Conservation (phyloP, 345 rosid genomes). For the Heritiera fomes region DNA sequence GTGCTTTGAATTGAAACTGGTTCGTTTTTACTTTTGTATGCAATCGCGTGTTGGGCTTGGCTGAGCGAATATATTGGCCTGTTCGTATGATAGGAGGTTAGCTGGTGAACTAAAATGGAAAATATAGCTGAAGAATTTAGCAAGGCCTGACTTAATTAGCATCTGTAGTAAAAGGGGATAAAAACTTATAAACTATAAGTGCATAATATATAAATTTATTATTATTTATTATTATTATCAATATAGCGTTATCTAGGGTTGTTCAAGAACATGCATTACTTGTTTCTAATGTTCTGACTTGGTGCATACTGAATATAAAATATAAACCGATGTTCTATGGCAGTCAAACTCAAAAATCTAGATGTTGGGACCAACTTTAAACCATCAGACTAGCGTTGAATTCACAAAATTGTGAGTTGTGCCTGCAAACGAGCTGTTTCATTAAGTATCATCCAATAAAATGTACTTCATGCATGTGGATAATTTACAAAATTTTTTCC, state of each 20-base stretch:
- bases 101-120: neutral
- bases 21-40: neutral
- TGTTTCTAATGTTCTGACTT: too few relatives aligned
- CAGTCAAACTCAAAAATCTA: too few relatives aligned
- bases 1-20: neutral
- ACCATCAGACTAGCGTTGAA: too few relatives aligned
- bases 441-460: neutral
- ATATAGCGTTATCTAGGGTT: too few relatives aligned
- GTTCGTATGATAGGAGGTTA: neutral
- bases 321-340: too few relatives aligned
- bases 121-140: neutral
- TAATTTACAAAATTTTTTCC: neutral
- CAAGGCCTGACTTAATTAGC: neutral
- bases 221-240: too few relatives aligned
- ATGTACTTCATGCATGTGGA: neutral
- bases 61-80: neutral
- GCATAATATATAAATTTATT: too few relatives aligned
- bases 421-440: neutral
- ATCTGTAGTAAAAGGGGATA: neutral
- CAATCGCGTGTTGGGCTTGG: neutral
- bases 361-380: neutral
- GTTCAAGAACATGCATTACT: too few relatives aligned
- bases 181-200: too few relatives aligned
- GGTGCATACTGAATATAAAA: too few relatives aligned
- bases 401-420: neutral